Conservation (phyloP, 2,329 filamentous ascomycete species). For the Blastomyces gilchristii region DNA sequence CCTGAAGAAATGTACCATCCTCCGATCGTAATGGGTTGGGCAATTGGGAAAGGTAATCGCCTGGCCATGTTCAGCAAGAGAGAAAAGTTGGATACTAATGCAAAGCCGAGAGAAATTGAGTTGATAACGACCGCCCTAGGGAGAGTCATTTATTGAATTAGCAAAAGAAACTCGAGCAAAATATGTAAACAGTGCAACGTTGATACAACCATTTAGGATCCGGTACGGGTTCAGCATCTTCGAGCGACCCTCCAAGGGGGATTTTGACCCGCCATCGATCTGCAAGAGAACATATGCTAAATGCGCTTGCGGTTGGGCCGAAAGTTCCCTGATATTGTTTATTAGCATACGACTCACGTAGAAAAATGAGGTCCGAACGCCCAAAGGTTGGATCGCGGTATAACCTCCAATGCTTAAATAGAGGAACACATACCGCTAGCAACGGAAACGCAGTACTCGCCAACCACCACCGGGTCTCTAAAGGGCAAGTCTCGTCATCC, state of each 20-base stretch:
- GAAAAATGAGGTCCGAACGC: background rate
- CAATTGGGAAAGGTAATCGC: constrained; percentile 44
- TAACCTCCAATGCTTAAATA: background rate
- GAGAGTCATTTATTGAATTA: constrained; percentile 4
- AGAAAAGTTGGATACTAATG: constrained; percentile 45
- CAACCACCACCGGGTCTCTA: constrained; percentile 45
- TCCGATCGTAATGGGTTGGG: constrained; percentile 51
- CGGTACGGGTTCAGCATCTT: constrained; percentile 36
- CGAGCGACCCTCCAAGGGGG: constrained; percentile 36
- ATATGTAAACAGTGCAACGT: background rate
- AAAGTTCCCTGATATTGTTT: constrained; percentile 35
- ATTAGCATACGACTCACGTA: background rate
- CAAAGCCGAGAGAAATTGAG: constrained; percentile 44
- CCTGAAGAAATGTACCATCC: constrained; percentile 48
- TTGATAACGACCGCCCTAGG: constrained; percentile 45
- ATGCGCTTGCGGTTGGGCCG: constrained; percentile 46
- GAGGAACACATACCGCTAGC: constrained; percentile 34
- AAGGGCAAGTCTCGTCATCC: background rate
- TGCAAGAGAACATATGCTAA: constrained; percentile 46
- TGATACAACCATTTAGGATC: constrained; percentile 44
- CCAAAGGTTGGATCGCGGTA: background rate
- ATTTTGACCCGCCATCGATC: constrained; percentile 47
- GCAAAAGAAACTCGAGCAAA: background rate
- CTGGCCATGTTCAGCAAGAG: constrained; percentile 52
- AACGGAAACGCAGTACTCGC: constrained; percentile 50